Evolutionary conservation across 2,329 filamentous ascomycete species (phyloP).

Genomic region (Penicillium rolfsii): DNA sequence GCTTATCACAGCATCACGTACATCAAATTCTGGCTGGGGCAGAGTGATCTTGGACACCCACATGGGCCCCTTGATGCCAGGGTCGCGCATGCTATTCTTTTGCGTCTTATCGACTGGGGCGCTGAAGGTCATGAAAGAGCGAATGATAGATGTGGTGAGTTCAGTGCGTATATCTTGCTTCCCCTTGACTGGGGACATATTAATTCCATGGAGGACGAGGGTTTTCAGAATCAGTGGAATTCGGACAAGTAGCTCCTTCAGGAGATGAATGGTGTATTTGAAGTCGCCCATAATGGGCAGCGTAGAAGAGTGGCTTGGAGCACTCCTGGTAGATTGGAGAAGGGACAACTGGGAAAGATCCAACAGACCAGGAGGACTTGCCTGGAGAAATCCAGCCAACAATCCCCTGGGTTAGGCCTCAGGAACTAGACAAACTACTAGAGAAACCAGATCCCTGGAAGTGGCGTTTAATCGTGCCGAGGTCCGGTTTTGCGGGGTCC

Average conservation of each 20-base stretch:
- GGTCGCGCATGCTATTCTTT: constrained; percentile 62
- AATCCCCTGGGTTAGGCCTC: not conserved
- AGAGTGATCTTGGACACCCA: constrained; percentile 77
- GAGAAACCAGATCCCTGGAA: constrained; percentile 23
- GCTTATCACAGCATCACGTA: constrained; percentile 42
- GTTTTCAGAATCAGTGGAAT: constrained; percentile 51
- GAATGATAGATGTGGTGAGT: constrained; percentile 71
- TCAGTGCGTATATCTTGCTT: constrained; percentile 81
- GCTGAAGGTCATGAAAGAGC: constrained; percentile 60
- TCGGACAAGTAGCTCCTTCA: constrained; percentile 44
- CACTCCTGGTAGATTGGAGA: not conserved
- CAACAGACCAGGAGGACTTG: not conserved
- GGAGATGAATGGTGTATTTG: constrained; percentile 30
- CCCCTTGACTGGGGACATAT: constrained; percentile 68
- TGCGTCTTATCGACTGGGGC: constrained; percentile 66
- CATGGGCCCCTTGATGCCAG: constrained; percentile 73
- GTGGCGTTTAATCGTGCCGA: constrained; percentile 23
- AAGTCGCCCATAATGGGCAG: constrained; percentile 31
- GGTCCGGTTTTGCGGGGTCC: constrained; percentile 11
- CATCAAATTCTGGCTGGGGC: constrained; percentile 57
- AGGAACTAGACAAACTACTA: not conserved
- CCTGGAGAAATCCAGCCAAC: not conserved
- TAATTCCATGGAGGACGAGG: constrained; percentile 54
- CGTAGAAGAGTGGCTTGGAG: not conserved
- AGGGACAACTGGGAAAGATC: not conserved